These are phyloP conservation scores for Epichloe hybrida DNA, from an alignment of 2,329 filamentous ascomycete genomes.

Conservation along the genomic window DNA sequence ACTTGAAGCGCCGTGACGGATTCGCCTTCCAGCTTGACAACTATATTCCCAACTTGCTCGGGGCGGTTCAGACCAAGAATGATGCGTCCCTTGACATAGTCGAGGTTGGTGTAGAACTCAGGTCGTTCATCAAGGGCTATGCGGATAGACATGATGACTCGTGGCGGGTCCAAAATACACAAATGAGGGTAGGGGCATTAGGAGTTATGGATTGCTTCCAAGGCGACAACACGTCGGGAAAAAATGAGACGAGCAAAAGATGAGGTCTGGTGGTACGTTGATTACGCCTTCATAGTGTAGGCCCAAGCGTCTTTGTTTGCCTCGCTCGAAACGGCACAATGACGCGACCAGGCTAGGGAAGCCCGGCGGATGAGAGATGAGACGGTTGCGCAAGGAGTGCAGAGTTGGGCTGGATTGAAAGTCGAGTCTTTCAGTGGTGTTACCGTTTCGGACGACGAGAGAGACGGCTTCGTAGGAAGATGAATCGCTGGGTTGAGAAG, in stretches of 20 bases:
- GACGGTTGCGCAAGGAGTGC: not conserved
- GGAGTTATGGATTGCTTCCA: not conserved
- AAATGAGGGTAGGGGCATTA: not conserved
- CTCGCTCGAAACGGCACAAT: not conserved
- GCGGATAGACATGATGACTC: conserved; percentile 46
- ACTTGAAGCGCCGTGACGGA: conserved; percentile 51
- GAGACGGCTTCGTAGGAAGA: not conserved
- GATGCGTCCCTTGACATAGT: conserved; percentile 52
- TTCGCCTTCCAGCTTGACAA: conserved; percentile 77
- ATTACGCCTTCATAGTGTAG: not conserved
- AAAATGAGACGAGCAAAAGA: not conserved
- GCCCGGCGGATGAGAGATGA: not conserved
- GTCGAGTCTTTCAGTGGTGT: not conserved
- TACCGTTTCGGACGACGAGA: not conserved
- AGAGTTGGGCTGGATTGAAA: not conserved
- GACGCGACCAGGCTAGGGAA: not conserved
- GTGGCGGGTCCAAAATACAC: not conserved
- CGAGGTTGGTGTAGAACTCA: conserved; percentile 68
- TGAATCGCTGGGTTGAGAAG: not conserved
- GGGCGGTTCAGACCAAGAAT: conserved; percentile 46
- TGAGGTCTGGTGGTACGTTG: not conserved
- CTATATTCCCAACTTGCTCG: conserved; percentile 57
- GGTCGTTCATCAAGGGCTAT: conserved; percentile 53
- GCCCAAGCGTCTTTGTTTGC: not conserved
- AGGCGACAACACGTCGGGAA: not conserved